These are phyloP conservation scores for Pichia cactophila DNA, from an alignment of 1,139 yeast genomes.

Conservation along the genomic window DNA sequence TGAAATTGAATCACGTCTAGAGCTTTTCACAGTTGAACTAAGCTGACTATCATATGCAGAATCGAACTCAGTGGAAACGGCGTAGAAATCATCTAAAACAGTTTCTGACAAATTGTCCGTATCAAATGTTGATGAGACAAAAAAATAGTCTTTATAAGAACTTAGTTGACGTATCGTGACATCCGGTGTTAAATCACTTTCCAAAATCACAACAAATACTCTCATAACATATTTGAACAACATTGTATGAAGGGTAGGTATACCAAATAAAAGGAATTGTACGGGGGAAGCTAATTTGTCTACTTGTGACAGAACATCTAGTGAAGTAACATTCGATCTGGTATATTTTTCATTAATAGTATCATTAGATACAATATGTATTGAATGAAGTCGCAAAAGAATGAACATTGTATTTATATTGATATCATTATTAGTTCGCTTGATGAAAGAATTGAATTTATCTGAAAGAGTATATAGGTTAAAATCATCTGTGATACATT, in stretches of 20 bases:
- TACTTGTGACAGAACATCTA: not conserved
- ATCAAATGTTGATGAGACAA: not conserved
- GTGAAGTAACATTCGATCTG: conserved; percentile 8
- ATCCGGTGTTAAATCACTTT: conserved; percentile 20
- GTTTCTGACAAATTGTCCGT: not conserved
- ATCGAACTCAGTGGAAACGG: not conserved
- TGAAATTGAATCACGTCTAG: conserved; percentile 5
- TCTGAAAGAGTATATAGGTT: conserved; percentile 35
- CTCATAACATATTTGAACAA: conserved; percentile 39
- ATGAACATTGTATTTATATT: conserved; percentile 49
- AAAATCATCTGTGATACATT: conserved; percentile 22
- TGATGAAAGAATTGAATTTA: conserved; percentile 34
- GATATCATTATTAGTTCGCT: conserved; percentile 46
- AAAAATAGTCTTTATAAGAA: not conserved
- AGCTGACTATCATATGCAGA: not conserved
- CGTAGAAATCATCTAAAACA: not conserved
- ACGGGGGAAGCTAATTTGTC: conserved; percentile 9
- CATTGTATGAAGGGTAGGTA: conserved; percentile 37
- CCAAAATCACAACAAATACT: conserved; percentile 32
- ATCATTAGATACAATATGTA: conserved; percentile 5
- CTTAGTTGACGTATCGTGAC: not conserved
- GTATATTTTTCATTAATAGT: not conserved
- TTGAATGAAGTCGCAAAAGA: conserved; percentile 38
- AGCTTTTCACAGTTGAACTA: not conserved
- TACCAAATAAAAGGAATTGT: conserved; percentile 18